Base-by-base conservation (phyloP, 1,284 basidiomycete genomes). In the Pseudozyma hubeiensis region DNA sequence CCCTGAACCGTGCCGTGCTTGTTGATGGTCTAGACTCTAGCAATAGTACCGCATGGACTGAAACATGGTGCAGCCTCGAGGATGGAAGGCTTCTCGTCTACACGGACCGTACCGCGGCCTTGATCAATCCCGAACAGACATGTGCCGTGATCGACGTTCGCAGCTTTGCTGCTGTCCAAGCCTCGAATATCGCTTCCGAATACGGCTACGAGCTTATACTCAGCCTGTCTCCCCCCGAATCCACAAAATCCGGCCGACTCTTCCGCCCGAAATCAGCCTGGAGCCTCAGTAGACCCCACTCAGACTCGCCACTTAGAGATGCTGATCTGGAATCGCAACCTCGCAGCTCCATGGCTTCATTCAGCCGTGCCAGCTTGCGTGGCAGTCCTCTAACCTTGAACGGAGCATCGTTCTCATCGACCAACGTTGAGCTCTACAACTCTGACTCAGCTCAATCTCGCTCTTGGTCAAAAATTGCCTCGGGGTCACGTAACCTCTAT, bases 51-150 rank as follows among this genome's bases (percentile, higher is more conserved):
- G 66, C 52, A 2, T 72, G 69, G 69, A 52, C 58, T 4, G 64
- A 72, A 40, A 45, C 41, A 33, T 72, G 69, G 69, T 66, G 69
- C 56, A 72, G 69, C 29, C 56, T 72, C 17, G 69, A 72, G 52
- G 69, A 55, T 40, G 69, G 53, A 37, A 59, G 52, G 46, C 59
- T 72, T 13, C 60, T 72, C 31, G 53, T 72, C n/a, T 72, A 72
- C 43, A 47, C 34, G 7, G 69, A 66, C 34, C 64, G 64, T 33
- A 62, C 54, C 16, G 53, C 64, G n/a, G 69, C 69, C 45, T 55
- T 72, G 43, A 49, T 72, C 29, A 43, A 34, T 24, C 63, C 69
- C 10, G 64, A 66, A 8, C 14, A 61, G 7, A 49, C 52, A 4
- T 53, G 60, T 34, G 34, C 33, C 4, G 31, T 29, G n/a, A 62